phyloP scores from a whole-genome alignment of 306 rosid species.

The Castanopsis chinensis region DNA sequence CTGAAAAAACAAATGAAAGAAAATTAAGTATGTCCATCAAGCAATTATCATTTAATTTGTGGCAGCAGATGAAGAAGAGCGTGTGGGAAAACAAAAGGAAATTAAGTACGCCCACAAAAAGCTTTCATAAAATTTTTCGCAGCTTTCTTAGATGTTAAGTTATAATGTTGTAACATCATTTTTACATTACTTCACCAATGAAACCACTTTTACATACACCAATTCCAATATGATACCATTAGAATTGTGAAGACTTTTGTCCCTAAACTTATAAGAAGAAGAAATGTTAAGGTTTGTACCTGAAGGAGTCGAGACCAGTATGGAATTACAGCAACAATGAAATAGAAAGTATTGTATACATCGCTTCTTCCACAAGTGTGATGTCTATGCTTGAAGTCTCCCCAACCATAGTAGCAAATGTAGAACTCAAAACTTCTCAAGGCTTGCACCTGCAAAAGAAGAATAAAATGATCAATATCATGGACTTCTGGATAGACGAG shows the following conservation, averaged over 20 bases:
- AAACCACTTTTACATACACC: too few relatives aligned
- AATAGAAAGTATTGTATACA: conserved; percentile 42
- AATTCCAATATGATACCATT: too few relatives aligned
- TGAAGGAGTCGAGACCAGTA: conserved; percentile 65
- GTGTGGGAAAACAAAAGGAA: too few relatives aligned
- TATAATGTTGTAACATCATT: too few relatives aligned
- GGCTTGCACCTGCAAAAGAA: conserved; percentile 46
- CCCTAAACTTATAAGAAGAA: not conserved
- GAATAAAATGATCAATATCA: too few relatives aligned
- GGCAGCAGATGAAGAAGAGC: not conserved
- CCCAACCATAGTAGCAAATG: conserved; percentile 70
- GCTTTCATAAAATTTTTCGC: too few relatives aligned
- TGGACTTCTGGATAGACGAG: too few relatives aligned
- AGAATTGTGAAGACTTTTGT: too few relatives aligned
- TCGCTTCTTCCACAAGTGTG: conserved; percentile 27
- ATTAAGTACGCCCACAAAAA: too few relatives aligned
- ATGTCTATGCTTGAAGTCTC: conserved; percentile 48
- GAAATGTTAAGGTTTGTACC: conserved; percentile 23
- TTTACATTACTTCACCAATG: too few relatives aligned
- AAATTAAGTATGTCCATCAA: not conserved
- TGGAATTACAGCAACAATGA: conserved; percentile 51
- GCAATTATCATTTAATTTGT: not conserved
- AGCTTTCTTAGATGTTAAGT: too few relatives aligned
- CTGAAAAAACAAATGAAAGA: conserved; percentile 21
- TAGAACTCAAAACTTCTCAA: conserved; percentile 64